Evolutionary conservation across 2,329 filamentous ascomycete genomes (phyloP), one percentile per base, ranked within the genome.

Genomic region (Pyrenochaeta sp.): DNA sequence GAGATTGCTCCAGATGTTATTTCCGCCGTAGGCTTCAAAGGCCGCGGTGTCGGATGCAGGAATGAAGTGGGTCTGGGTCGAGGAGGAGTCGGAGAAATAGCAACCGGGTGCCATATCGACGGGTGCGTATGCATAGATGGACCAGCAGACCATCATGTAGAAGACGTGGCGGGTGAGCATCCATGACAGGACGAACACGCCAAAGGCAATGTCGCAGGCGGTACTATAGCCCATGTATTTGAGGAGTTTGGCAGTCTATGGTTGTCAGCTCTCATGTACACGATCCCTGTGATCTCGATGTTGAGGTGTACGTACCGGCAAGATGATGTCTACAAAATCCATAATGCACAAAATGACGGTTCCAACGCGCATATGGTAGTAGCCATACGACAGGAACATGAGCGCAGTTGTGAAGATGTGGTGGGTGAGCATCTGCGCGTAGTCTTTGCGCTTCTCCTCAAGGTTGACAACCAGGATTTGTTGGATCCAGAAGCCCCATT

Each of bases 391-490:
- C 29, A 87, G 84, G 51, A 87, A 87, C 60, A 99, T 87, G 39
- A 99, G 86, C 4, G 82, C 81, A 68, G 88, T 91, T 17, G 95
- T 99, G 73, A 98, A 87, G 72, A 97, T 85, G 78, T 99, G 95
- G 76, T 98, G 95, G 15, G 87, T 89, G 64, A 98, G 87, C 95
- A 98, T 98, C 77, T 98, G 94, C 80, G 87, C 90, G 77, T 97
- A 90, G 68, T 99, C 95, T 79, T 98, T 98, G 69, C 95, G 86
- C 62, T 90, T 87, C 78, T 96, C 91, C 77, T 99, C 95, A 55
- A 98, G 92, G 77, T 97, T 90, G 74, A 98, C 91, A 52, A 97
- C 91, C 29, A 97, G 81, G 61, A 98, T 90, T 78, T 97, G 93
- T 78, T 98, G 94, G 42, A 97, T 77, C 90, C 92, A 97, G 76